These are phyloP conservation scores for Echites panduratus DNA, from an alignment of 257 asterid species.

Conservation along the genomic window DNA sequence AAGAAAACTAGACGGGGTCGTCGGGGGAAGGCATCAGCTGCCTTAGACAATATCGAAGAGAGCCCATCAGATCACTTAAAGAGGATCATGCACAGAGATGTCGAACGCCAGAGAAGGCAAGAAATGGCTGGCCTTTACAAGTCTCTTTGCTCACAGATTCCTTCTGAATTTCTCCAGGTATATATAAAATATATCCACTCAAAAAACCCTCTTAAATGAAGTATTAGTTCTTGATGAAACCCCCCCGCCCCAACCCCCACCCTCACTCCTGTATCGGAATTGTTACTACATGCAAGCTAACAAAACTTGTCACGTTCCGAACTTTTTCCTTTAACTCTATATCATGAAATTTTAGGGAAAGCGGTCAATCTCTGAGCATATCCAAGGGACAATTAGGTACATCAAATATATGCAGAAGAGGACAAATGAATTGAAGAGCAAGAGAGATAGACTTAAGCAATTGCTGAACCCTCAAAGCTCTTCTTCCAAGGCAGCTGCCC, in stretches of 20 bases:
- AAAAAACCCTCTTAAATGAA: too few species aligned
- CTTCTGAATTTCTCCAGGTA: constrained; percentile 43
- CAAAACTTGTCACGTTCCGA: too few species aligned
- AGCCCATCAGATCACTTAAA: constrained; percentile 7
- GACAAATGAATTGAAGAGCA: constrained; percentile 21
- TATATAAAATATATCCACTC: not conserved
- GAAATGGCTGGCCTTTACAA: constrained; percentile 28
- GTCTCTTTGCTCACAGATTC: constrained; percentile 25
- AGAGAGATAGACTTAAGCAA: constrained; percentile 27
- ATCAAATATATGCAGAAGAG: constrained; percentile 35
- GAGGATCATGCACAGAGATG: constrained; percentile 27
- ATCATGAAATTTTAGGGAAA: constrained; percentile 36
- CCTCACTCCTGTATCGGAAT: too few species aligned
- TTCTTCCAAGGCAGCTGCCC: not conserved
- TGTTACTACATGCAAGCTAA: too few species aligned
- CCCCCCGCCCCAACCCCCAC: too few species aligned
- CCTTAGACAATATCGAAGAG: not conserved
- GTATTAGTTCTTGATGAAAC: too few species aligned
- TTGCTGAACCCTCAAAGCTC: not conserved
- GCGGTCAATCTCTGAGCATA: constrained; percentile 38
- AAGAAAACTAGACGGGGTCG: not conserved
- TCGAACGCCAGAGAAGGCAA: constrained; percentile 30
- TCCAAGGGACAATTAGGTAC: constrained; percentile 37
- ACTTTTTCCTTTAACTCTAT: too few species aligned
- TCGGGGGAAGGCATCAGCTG: not conserved